Evolutionary conservation across 2,329 filamentous ascomycete genomes (phyloP), one percentile per base, ranked within the genome.

Genomic region (Phialophora chinensis): DNA sequence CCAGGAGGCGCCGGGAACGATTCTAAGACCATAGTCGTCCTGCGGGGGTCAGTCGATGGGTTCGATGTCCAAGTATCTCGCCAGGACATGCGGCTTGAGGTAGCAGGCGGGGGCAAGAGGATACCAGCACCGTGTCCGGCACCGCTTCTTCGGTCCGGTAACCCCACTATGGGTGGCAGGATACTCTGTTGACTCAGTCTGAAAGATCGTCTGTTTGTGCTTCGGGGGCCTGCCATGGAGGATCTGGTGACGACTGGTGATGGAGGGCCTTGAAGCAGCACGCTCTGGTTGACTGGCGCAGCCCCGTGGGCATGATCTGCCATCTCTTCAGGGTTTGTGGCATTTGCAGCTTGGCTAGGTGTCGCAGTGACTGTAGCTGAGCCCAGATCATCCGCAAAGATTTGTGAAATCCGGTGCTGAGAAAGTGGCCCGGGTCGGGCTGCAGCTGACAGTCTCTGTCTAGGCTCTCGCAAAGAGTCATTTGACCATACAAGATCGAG

Each of bases 91-190:
- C 75, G 73, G 6, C 77, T 75, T 3, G 75, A 61, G n/a, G 75
- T 76, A 63, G 76, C 73, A 10, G 77, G 75, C 4, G 76, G 73
- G 35, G 76, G 75, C n/a, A 76, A 75, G 17, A 79, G 74, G 3
- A 78, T 77, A 49, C 79, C 79, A 2, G 77, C 76, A 4, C 79
- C 79, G 69, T 80, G 79, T 2, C 79, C 79, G 20, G 78, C 79
- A 20, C 79, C 79, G 60, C 78, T 80, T 20, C 78, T 71, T 63
- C 79, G 72, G n/a, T 77, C 71, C 0, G 79, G 78, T 35, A 80
- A 71, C 10, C 78, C 78, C 12, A 66, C 59, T 14, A 49, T 20
- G 25, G 27, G 6, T 49, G 63, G 53, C 47, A 50, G 31, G 5
- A 35, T 14, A 53, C 20, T 61, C 23, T 53, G 38, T 7, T 50